phyloP scores from a whole-genome alignment of 31 red algal species.

The Porphyra umbilicalis region DNA sequence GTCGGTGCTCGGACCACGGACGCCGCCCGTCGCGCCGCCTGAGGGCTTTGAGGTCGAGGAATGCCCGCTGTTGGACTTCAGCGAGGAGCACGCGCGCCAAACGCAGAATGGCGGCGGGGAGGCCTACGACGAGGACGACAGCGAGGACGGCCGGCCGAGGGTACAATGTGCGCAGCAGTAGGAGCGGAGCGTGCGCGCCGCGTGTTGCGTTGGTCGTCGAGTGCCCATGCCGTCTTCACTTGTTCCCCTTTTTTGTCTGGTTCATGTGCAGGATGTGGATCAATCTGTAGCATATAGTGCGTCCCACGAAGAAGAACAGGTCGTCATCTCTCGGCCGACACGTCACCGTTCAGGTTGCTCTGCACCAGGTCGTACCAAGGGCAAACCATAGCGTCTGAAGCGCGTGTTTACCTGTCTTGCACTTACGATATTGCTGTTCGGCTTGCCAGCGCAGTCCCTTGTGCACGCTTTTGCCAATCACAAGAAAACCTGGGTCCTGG shows the following conservation, averaged over 20 bases:
- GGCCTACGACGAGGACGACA: slow-evolving; percentile 31
- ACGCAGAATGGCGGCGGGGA: slow-evolving; percentile 22
- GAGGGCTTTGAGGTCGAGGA: slow-evolving; percentile 24
- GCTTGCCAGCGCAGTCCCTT: too few species aligned
- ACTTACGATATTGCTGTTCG: too few species aligned
- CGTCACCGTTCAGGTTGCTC: too few species aligned
- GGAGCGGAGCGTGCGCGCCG: background rate
- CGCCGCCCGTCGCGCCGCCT: slow-evolving; percentile 9
- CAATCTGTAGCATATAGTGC: background rate
- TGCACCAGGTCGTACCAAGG: too few species aligned
- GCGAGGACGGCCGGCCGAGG: slow-evolving; percentile 21
- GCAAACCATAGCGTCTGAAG: too few species aligned
- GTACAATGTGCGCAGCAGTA: slow-evolving; percentile 53
- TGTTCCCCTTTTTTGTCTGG: background rate
- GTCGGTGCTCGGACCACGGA: slow-evolving; percentile 67
- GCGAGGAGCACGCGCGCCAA: slow-evolving; percentile 15
- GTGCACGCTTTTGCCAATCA: too few species aligned
- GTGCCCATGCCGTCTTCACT: background rate
- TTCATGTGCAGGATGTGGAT: background rate
- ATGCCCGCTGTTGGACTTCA: slow-evolving; percentile 31
- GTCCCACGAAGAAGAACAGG: too few species aligned
- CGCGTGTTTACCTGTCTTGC: too few species aligned
- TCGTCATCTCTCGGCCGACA: too few species aligned
- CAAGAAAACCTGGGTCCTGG: too few species aligned
- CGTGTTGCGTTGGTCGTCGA: too few species aligned